phyloP scores from a whole-genome alignment of 2,329 filamentous ascomycete species.

The Fusarium buxicola region DNA sequence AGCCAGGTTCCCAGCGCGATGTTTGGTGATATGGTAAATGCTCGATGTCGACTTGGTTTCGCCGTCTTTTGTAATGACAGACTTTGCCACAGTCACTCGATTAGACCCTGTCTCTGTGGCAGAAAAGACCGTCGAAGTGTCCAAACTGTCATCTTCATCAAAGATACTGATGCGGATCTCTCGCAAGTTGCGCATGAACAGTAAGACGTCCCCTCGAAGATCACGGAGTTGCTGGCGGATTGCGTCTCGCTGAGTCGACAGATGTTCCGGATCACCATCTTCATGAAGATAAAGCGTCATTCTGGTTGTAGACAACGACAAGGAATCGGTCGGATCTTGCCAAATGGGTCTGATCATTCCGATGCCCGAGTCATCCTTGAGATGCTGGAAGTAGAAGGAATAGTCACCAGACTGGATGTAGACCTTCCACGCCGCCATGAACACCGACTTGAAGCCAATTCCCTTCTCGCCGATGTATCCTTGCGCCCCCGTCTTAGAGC shows the following conservation, averaged over 20 bases:
- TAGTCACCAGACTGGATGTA: constrained; percentile 34
- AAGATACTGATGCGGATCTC: constrained; percentile 20
- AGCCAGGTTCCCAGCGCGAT: neutral
- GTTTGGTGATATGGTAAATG: constrained; percentile 29
- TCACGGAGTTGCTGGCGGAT: constrained; percentile 17
- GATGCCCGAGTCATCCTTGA: constrained; percentile 9
- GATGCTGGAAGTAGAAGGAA: constrained; percentile 33
- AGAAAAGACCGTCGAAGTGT: constrained; percentile 15
- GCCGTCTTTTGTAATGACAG: neutral
- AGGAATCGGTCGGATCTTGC: neutral
- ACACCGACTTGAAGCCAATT: constrained; percentile 35
- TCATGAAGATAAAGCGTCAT: constrained; percentile 29
- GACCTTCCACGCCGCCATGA: constrained; percentile 26
- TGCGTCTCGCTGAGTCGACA: constrained; percentile 1
- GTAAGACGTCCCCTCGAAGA: constrained; percentile 11
- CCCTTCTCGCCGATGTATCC: constrained; percentile 35
- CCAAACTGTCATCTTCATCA: neutral
- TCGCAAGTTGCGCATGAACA: constrained; percentile 28
- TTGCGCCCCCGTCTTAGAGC: constrained; percentile 11
- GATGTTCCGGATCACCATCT: constrained; percentile 8
- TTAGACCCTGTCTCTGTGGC: constrained; percentile 1
- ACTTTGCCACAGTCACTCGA: constrained; percentile 11
- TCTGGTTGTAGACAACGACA: constrained; percentile 19
- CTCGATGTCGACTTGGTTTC: neutral
- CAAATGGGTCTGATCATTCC: constrained; percentile 34